A percentile compares a stretch with the other conserved stretches of the same genome.
Evolutionary conservation across 352 stramenopile genomes (phyloP).

Genomic region (Phytophthora brassicae): DNA sequence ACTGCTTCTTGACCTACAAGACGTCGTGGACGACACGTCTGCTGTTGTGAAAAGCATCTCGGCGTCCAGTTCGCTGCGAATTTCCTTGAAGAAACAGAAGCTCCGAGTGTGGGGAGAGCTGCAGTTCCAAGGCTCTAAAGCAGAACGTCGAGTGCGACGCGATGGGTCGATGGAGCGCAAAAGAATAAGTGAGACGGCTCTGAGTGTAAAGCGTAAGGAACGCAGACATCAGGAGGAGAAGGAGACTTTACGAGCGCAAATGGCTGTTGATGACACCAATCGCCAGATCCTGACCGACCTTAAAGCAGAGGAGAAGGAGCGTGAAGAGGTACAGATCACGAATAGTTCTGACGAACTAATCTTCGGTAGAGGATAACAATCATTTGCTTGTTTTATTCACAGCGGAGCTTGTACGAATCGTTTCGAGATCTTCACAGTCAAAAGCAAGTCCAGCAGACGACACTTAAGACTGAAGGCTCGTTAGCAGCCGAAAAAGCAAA

Average conservation of each 20-base stretch:
- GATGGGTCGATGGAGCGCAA: slow-evolving; percentile 70
- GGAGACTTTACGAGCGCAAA: slow-evolving; percentile 73
- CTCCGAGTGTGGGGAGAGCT: slow-evolving; percentile 49
- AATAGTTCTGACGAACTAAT: background rate
- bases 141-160: slow-evolving; percentile 39
- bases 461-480: background rate
- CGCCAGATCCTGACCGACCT: slow-evolving; percentile 71
- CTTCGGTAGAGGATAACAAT: background rate
- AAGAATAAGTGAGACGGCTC: slow-evolving; percentile 35
- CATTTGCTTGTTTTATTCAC: slow-evolving; percentile 1
- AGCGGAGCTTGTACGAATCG: slow-evolving; percentile 75
- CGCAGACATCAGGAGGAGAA: slow-evolving; percentile 68
- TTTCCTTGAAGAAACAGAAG: slow-evolving; percentile 50
- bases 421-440: slow-evolving; percentile 50
- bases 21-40: slow-evolving; percentile 53
- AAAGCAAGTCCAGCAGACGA: slow-evolving; percentile 6
- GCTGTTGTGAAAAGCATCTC: slow-evolving; percentile 49
- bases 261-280: slow-evolving; percentile 78
- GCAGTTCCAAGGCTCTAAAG: slow-evolving; percentile 39
- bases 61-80: slow-evolving; percentile 40
- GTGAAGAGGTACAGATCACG: slow-evolving; percentile 58
- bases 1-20: slow-evolving; percentile 67
- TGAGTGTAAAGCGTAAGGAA: slow-evolving; percentile 55
- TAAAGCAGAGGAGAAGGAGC: slow-evolving; percentile 75
- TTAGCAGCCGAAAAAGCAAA: slow-evolving; percentile 13